Evolutionary conservation across 495 filamentous ascomycete genomes (phyloP), one percentile per base, ranked within the genome.

Genomic region (Neurospora sp.): DNA sequence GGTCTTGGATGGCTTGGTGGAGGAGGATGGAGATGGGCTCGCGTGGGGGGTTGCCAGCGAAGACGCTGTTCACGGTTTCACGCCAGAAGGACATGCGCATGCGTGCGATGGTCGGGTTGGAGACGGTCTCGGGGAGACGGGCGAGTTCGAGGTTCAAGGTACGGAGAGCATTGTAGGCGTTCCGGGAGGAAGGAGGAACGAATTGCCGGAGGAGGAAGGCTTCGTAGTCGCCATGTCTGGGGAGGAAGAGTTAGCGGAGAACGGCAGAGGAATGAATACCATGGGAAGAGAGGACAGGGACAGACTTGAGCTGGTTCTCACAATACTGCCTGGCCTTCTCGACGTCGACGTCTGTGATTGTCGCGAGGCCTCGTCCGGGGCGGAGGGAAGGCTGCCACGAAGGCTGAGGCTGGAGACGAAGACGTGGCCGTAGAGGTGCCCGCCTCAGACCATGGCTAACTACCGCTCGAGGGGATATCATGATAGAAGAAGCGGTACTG

Each of bases 11-110:
- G 41, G 91, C 92, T 69, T 90, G 86, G 72, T 91, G 85, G 1
- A 99, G 86, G 40, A 98, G 85, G 70, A 96, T 88, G n/a, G 94
- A 91, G 42, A 97, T 92, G 35, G 96, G 96, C 79, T 98, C 93
- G 77, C 95, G 93, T 0, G 94, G 93, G 0, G 94, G 93, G 1
- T 85, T 83, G 41, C 90, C 90, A 5, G 90, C 85, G 40, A 96
- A 90, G 4, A 90, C 89, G 41, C 88, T 88, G n/a, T 88, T 87
- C 39, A 98, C 82, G 31, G 92, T 87, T 77, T 97, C 95, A 39
- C 91, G 89, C 94, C 96, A 98, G 86, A 97, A 98, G 82, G 97
- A 93, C 76, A 96, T 91, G 54, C 96, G 93, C 86, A 98, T 89
- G 20, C 89, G 86, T 16, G 93, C 96, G 70, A 97, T 90, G 20